Percentiles rank a stretch among this genome's conserved stretches.
Evolutionary conservation across 2,329 filamentous ascomycete species (phyloP).

Genomic region (Aureobasidium zeae): DNA sequence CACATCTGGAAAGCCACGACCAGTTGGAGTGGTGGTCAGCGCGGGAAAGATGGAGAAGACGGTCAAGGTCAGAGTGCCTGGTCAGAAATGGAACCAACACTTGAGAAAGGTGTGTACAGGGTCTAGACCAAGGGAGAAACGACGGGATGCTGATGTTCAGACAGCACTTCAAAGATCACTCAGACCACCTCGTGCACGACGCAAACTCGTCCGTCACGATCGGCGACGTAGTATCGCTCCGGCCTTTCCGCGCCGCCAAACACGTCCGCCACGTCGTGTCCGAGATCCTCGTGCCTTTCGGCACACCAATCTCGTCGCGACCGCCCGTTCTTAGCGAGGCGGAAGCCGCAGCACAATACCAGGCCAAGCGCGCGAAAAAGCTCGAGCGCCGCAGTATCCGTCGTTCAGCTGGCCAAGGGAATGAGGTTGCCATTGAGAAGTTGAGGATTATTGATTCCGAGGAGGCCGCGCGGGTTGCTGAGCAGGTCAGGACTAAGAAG

Average conservation of each 20-base stretch:
- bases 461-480: too few relatives aligned
- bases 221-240: conserved; percentile 68
- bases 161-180: conserved; percentile 55
- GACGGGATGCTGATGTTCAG: too few relatives aligned
- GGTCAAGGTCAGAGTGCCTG: conserved; percentile 66
- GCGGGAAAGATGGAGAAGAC: conserved; percentile 70
- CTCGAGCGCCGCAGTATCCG: conserved; percentile 33
- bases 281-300: conserved; percentile 63
- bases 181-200: conserved; percentile 66
- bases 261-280: conserved; percentile 66
- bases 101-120: conserved; percentile 57
- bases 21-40: conserved; percentile 60
- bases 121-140: too few relatives aligned
- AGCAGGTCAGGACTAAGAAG: conserved; percentile 25
- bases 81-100: conserved; percentile 60
- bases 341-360: conserved; percentile 49
- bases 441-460: too few relatives aligned
- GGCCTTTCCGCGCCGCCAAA: conserved; percentile 57
- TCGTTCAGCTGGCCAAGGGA: conserved; percentile 24
- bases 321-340: conserved; percentile 56
- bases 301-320: conserved; percentile 53
- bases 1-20: conserved; percentile 3
- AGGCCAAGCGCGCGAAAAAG: conserved; percentile 49
- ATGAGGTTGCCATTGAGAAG: conserved; percentile 23
- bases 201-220: conserved; percentile 62